A percentile compares a stretch with the other conserved stretches of the same genome.
phyloP scores from a whole-genome alignment of 495 filamentous ascomycete genomes.

The Tetracladium marchalianum region DNA sequence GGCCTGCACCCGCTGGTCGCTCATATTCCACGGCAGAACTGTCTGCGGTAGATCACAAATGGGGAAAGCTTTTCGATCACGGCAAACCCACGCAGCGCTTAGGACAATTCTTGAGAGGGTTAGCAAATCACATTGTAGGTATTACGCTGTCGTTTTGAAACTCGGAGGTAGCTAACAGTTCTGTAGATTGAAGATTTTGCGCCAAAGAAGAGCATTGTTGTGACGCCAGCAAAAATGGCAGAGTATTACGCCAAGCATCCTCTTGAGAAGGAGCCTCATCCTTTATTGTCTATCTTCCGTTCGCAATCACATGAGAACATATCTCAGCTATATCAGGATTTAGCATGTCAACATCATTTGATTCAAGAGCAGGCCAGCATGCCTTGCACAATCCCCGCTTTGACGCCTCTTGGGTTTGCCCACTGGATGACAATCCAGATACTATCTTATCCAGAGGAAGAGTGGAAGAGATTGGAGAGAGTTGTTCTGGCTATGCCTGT shows the following conservation, averaged over 20 bases:
- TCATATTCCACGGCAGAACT: slow-evolving; percentile 15
- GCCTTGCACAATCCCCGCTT: slow-evolving; percentile 59
- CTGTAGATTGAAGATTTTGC: slow-evolving; percentile 66
- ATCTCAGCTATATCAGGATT: slow-evolving; percentile 63
- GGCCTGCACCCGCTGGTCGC: slow-evolving; percentile 1
- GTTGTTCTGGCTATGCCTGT: slow-evolving; percentile 69
- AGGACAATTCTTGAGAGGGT: slow-evolving; percentile 60
- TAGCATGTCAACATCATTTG: slow-evolving; percentile 73
- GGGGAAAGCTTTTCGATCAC: slow-evolving; percentile 67
- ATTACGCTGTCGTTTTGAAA: not conserved
- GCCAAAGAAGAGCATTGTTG: slow-evolving; percentile 65
- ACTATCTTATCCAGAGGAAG: slow-evolving; percentile 66
- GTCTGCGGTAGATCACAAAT: slow-evolving; percentile 41
- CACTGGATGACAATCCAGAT: slow-evolving; percentile 68
- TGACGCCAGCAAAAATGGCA: slow-evolving; percentile 71
- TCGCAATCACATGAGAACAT: slow-evolving; percentile 29
- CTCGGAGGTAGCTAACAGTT: slow-evolving; percentile 18
- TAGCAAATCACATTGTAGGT: slow-evolving; percentile 71
- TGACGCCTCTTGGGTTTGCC: slow-evolving; percentile 75
- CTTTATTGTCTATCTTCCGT: slow-evolving; percentile 37
- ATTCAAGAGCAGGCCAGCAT: slow-evolving; percentile 52
- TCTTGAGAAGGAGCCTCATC: slow-evolving; percentile 46
- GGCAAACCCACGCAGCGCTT: slow-evolving; percentile 58
- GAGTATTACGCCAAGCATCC: slow-evolving; percentile 62
- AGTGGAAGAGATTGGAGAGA: slow-evolving; percentile 64